These are phyloP conservation scores for Tilletiaria anomala DNA, from an alignment of 1,284 basidiomycete species.

Conservation along the genomic window DNA sequence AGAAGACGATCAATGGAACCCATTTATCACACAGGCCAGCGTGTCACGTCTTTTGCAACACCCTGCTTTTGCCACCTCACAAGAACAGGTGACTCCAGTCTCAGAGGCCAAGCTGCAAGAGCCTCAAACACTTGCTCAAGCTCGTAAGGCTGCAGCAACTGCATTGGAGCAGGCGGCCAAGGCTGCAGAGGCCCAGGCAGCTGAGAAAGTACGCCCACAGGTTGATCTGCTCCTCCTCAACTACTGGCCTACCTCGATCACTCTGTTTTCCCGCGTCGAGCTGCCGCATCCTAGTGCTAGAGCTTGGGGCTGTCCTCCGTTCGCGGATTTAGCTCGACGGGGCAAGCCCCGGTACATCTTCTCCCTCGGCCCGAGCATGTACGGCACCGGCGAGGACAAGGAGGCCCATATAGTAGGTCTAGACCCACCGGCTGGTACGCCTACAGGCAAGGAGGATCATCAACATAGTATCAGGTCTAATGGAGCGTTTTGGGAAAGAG, in stretches of 20 bases:
- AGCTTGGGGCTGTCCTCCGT: constrained; percentile 21
- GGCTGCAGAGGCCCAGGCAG: constrained; percentile 3
- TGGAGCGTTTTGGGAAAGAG: constrained; percentile 32
- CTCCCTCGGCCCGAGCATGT: constrained; percentile 11
- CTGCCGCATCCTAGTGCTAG: constrained; percentile 13
- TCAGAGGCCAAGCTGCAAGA: not conserved
- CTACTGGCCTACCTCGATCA: constrained; percentile 24
- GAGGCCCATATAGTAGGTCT: no score
- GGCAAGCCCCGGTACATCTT: constrained; percentile 30
- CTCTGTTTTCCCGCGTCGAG: no score
- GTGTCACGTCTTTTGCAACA: not conserved
- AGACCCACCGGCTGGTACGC: no score
- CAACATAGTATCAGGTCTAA: no score
- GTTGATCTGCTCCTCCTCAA: constrained; percentile 31
- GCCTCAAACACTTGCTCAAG: constrained; percentile 1
- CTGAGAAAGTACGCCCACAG: not conserved
- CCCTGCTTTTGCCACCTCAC: not conserved
- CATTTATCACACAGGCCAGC: not conserved
- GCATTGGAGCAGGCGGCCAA: constrained; percentile 4
- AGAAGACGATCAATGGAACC: not conserved
- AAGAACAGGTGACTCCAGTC: not conserved
- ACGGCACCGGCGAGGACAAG: not conserved
- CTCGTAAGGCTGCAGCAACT: not conserved
- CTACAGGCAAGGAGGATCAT: no score
- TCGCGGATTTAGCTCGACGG: constrained; percentile 14